Evolutionary conservation across 75 land plant genomes (phyloP).

Genomic region (Picea sitchensis): DNA sequence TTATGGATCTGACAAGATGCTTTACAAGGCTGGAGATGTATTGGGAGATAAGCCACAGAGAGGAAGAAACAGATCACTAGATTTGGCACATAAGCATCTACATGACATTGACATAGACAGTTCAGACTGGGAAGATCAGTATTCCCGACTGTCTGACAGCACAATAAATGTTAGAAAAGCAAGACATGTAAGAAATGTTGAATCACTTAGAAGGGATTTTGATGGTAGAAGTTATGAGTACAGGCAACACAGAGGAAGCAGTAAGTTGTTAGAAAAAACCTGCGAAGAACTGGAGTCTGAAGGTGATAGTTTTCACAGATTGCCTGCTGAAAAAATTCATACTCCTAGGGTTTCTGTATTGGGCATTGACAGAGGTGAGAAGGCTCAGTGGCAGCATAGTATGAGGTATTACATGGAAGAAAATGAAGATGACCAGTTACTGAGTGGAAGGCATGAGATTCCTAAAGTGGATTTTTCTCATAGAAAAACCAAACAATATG

Average conservation of each 20-base stretch:
- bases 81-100: neutral
- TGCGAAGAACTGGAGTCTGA: neutral
- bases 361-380: neutral
- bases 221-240: neutral
- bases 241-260: neutral
- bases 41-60: conserved; percentile 1
- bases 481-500: neutral
- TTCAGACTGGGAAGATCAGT: conserved; percentile 6
- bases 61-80: neutral
- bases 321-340: neutral
- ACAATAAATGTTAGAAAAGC: neutral
- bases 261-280: neutral
- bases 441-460: neutral
- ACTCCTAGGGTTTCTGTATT: neutral
- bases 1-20: neutral
- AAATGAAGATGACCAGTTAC: neutral
- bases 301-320: neutral
- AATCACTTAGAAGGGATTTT: neutral
- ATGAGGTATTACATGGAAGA: neutral
- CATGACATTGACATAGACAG: conserved; percentile 4
- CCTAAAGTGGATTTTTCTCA: neutral
- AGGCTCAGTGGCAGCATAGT: neutral
- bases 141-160: neutral
- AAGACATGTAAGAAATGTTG: neutral
- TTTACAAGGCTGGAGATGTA: neutral